Base-by-base conservation (phyloP, 495 filamentous ascomycete species). In the Jackrogersella multiformis region DNA sequence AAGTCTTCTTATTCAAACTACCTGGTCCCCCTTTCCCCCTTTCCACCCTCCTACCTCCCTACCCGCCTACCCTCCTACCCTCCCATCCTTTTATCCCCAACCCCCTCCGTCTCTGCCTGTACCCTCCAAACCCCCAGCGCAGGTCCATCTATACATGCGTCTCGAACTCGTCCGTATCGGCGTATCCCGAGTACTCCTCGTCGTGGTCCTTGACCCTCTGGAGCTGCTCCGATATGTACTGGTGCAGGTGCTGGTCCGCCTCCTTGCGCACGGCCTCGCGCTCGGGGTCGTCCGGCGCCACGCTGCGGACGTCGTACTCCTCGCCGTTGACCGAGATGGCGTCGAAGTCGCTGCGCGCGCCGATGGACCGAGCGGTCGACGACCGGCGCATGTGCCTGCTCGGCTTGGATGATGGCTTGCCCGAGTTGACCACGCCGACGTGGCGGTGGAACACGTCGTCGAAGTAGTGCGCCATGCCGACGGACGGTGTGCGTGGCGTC, bases 401-500 rank as follows among this genome's bases (percentile, higher is more conserved):
- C 26, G 26, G 26, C 36, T 82, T 77, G 9, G 74, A 73, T 20
- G 74, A 73, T 20, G 79, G 80, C 51, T 73, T 79, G 63, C 66
- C 68, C 5, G 73, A 66, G 23, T 73, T 76, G 28, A 61, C 60
- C 26, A 68, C 64, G 21, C 68, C 66, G 23, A 74, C 51, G 49
- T 83, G 79, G 3, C 87, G 78, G 21, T 87, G 86, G 79, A 96
- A 92, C 64, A 93, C 86, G 65, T 98, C 94, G 69, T 98, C 94
- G 72, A 98, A 98, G 80, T 97, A 97, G 76, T 97, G 93, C 7
- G 88, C 83, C 74, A 93, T 93, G 34, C 90, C 92, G 0, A 87
- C 85, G 9, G 88, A 85, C 21, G 94, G 94, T 9, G 92, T 94
- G 20, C 93, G 90, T 4, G 94, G 94, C 0, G 94, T 98, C 74